Evolutionary conservation across 331 rosid genomes (phyloP).

Genomic region (Phaseolus coccineus): DNA sequence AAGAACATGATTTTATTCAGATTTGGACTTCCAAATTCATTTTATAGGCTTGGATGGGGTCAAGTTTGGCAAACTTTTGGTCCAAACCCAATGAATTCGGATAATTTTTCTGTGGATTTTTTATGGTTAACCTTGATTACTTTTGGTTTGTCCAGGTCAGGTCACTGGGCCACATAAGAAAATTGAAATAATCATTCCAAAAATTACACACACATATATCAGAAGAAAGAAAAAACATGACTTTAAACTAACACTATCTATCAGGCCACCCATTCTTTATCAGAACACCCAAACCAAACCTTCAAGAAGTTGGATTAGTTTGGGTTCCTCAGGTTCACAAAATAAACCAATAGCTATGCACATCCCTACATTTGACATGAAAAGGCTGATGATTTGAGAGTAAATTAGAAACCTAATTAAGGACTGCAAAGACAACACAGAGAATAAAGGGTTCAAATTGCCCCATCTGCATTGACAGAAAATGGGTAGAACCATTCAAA

Average conservation of each 20-base stretch:
- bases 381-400: background rate
- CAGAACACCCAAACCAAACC: background rate
- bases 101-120: background rate
- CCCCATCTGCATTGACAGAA: background rate
- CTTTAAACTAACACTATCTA: background rate
- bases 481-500: background rate
- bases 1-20: constrained; percentile 1
- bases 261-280: background rate
- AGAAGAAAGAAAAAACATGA: background rate
- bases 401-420: background rate
- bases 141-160: background rate
- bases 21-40: background rate
- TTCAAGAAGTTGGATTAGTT: background rate
- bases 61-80: background rate
- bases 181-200: background rate
- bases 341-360: background rate
- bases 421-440: background rate
- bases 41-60: background rate
- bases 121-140: background rate
- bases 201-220: background rate
- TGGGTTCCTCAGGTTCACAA: background rate
- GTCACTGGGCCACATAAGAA: background rate
- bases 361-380: background rate
- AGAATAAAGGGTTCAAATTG: background rate
- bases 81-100: background rate